phyloP scores from a whole-genome alignment of 2,329 filamentous ascomycete genomes.

The Botryotinia globosa region DNA sequence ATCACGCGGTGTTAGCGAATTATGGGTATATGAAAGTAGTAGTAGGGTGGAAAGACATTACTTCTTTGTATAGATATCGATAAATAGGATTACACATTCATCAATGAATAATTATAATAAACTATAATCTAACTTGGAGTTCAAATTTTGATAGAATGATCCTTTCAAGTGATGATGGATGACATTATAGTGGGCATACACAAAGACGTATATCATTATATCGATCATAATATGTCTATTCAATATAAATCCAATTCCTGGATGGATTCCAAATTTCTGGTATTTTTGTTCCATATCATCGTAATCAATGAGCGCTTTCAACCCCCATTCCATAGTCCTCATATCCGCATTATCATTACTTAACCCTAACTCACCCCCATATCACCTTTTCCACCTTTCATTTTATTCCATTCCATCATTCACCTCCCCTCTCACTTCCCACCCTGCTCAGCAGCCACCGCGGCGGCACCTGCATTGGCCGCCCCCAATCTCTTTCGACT shows the following conservation, averaged over 20 bases:
- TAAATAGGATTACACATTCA: slow-evolving; percentile 1
- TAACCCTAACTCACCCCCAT: no score
- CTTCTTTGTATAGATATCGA: background rate
- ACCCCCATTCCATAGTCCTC: background rate
- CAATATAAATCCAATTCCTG: background rate
- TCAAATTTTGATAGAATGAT: background rate
- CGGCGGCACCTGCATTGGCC: background rate
- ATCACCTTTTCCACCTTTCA: no score
- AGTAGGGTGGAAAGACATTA: background rate
- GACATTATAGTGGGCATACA: background rate
- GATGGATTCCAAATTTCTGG: background rate
- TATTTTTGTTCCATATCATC: background rate
- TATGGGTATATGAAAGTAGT: slow-evolving; percentile 1
- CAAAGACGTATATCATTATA: background rate
- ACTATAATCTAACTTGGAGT: background rate
- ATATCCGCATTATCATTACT: background rate
- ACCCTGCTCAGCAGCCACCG: background rate
- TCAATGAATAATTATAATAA: background rate
- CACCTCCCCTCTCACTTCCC: background rate
- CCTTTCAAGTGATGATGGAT: background rate
- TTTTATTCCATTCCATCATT: background rate
- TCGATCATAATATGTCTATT: background rate
- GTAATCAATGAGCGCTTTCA: background rate
- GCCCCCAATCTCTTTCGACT: slow-evolving; percentile 48
- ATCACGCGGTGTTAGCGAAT: background rate